Evolutionary conservation across 2,329 filamentous ascomycete genomes (phyloP).

Genomic region (Alternaria atra): DNA sequence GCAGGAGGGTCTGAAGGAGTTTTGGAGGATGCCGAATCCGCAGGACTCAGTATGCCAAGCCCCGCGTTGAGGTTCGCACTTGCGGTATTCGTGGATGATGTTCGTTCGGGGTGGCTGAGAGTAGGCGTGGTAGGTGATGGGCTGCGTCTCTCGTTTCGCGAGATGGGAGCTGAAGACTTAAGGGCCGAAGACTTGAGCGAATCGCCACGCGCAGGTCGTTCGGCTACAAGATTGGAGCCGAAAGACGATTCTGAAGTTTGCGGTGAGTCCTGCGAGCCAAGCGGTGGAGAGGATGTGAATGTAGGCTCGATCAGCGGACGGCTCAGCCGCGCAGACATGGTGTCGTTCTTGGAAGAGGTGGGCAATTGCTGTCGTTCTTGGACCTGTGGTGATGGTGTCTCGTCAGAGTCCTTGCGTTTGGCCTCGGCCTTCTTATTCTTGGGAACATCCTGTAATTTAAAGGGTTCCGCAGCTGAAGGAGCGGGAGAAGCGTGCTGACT

Average conservation of each 20-base stretch:
- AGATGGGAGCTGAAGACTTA: slow-evolving; percentile 54
- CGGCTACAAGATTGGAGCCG: slow-evolving; percentile 51
- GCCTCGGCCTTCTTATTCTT: slow-evolving; percentile 66
- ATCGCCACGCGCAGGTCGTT: slow-evolving; percentile 67
- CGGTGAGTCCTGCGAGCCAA: slow-evolving; percentile 48
- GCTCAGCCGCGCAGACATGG: slow-evolving; percentile 47
- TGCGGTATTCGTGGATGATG: slow-evolving; percentile 45
- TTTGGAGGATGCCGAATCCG: slow-evolving; percentile 54
- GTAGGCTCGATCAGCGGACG: slow-evolving; percentile 45
- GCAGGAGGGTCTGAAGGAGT: slow-evolving; percentile 54
- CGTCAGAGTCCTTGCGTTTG: slow-evolving; percentile 56
- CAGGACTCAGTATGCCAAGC: slow-evolving; percentile 53
- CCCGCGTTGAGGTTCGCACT: slow-evolving; percentile 52
- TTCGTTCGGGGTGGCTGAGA: slow-evolving; percentile 50
- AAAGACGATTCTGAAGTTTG: slow-evolving; percentile 49
- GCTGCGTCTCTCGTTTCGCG: slow-evolving; percentile 69
- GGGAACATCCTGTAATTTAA: slow-evolving; percentile 83
- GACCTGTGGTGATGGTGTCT: slow-evolving; percentile 38
- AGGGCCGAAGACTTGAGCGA: slow-evolving; percentile 59
- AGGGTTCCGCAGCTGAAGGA: slow-evolving; percentile 55
- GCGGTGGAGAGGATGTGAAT: slow-evolving; percentile 51
- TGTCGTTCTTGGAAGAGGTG: slow-evolving; percentile 51
- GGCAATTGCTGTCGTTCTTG: slow-evolving; percentile 43
- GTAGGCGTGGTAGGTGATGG: slow-evolving; percentile 55
- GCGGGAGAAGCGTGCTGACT: slow-evolving; percentile 50